Evolutionary conservation across 2,329 filamentous ascomycete genomes (phyloP), one percentile per base, ranked within the genome.

Genomic region (Exophiala phaeomuriformis): DNA sequence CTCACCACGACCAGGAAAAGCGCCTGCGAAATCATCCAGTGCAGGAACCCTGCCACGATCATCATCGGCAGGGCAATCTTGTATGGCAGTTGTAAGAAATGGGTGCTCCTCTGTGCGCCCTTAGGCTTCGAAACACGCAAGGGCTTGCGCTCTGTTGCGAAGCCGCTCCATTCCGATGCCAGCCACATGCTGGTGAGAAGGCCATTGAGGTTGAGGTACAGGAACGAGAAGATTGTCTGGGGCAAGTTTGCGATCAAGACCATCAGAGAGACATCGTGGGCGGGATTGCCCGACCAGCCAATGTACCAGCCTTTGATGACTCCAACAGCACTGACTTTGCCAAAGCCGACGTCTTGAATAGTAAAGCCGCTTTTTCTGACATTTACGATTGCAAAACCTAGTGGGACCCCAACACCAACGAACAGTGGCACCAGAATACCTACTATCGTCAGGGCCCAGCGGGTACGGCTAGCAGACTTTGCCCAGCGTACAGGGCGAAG

Each of bases 131-230:
- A 71, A 0, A 74, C 72, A 1, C 72, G 64, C 1, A 76, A 64
- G 0, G 59, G 49, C 51, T 70, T 73, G 1, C 71, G 65, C 7
- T 65, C 41, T 0, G 58, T 47, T 3, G 68, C 68, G 60, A 73
- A 75, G 1, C 63, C 59, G 41, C 66, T 72, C 67, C 73, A 82
- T 63, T 82, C 79, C 7, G 65, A 60, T 0, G 71, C 71, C 0
- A 75, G 63, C 1, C 75, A 66, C 66, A 80, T 77, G 8, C 64
- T 67, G 1, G 75, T 81, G 32, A 68, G 60, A 4, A 71, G 53
- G 29, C 62, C 53, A 45, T 72, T 72, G 56, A 64, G 64, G 5
- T 64, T 42, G 33, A 72, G 63, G 49, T 71, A 72, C 4, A 71
- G 53, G 33, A 69, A 47, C 0, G 67, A 69, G 5, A 71, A 54